phyloP scores from a whole-genome alignment of 1,284 basidiomycete genomes.

The Puccinia novopanici region DNA sequence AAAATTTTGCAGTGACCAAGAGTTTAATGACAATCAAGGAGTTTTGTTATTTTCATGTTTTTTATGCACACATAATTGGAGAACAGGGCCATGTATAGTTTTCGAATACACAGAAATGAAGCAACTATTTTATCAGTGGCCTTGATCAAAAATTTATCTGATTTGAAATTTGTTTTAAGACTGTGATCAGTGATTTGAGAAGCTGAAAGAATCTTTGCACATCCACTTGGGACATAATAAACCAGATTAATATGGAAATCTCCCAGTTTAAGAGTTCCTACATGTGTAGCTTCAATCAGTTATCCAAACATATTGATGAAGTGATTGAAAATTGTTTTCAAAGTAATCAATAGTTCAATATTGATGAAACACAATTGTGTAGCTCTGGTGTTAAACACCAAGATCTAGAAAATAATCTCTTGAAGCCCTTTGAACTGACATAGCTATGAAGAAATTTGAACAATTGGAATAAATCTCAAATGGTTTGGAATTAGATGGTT shows the following conservation, averaged over 20 bases:
- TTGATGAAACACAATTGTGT: constrained; percentile 5
- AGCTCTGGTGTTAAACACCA: not conserved
- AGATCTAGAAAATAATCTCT: not conserved
- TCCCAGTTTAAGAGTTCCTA: constrained; percentile 4
- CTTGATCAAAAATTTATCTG: constrained; percentile 4
- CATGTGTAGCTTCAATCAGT: not conserved
- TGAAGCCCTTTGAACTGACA: not conserved
- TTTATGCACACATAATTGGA: not conserved
- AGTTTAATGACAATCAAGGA: not conserved
- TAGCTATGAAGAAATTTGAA: not conserved
- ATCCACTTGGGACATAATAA: constrained; percentile 13
- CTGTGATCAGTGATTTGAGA: constrained; percentile 21
- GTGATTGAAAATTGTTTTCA: not conserved
- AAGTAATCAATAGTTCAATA: not conserved
- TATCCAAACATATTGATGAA: not conserved
- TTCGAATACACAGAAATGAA: not conserved
- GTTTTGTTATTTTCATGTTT: not conserved
- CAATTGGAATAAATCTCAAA: not conserved
- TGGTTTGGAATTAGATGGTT: not conserved
- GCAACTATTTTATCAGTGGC: not conserved
- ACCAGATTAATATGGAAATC: not conserved
- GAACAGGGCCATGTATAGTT: not conserved
- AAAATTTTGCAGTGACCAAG: constrained; percentile 5
- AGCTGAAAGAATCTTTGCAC: not conserved
- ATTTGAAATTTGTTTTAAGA: not conserved